Conservation (phyloP, 495 filamentous ascomycete genomes). For the Penicillium nucicola region DNA sequence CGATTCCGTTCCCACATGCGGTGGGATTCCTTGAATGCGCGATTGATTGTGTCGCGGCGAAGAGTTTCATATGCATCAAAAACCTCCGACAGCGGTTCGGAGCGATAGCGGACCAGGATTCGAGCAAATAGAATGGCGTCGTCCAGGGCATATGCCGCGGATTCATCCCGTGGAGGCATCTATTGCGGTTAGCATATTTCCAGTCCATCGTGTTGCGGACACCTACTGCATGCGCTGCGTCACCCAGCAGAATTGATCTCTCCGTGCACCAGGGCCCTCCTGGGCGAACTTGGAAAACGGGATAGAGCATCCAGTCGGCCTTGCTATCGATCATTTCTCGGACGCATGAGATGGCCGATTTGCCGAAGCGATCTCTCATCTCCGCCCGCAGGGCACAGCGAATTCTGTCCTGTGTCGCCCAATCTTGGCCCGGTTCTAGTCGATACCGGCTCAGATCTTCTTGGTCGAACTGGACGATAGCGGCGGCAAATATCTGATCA, state of each 20-base stretch:
- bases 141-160: constrained; percentile 58
- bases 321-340: constrained; percentile 43
- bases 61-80: constrained; percentile 53
- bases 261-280: constrained; percentile 49
- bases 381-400: constrained; percentile 41
- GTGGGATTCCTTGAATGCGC: constrained; percentile 49
- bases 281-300: constrained; percentile 54
- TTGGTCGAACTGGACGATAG: constrained; percentile 49
- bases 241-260: constrained; percentile 51
- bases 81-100: constrained; percentile 35
- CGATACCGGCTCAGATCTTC: constrained; percentile 26
- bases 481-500: constrained; percentile 52
- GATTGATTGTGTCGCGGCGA: constrained; percentile 46
- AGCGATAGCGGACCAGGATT: constrained; percentile 36
- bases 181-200: constrained; percentile 13
- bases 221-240: constrained; percentile 60
- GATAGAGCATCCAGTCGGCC: constrained; percentile 57
- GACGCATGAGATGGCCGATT: constrained; percentile 45
- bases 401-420: constrained; percentile 38
- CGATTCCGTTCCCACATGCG: constrained; percentile 42
- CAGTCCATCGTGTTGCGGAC: background rate
- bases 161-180: constrained; percentile 64
- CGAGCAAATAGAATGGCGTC: constrained; percentile 57
- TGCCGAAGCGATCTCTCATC: constrained; percentile 43
- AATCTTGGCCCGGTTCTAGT: constrained; percentile 46